phyloP scores from a whole-genome alignment of 768 basidiomycete genomes.

The Phanerochaete sordida region DNA sequence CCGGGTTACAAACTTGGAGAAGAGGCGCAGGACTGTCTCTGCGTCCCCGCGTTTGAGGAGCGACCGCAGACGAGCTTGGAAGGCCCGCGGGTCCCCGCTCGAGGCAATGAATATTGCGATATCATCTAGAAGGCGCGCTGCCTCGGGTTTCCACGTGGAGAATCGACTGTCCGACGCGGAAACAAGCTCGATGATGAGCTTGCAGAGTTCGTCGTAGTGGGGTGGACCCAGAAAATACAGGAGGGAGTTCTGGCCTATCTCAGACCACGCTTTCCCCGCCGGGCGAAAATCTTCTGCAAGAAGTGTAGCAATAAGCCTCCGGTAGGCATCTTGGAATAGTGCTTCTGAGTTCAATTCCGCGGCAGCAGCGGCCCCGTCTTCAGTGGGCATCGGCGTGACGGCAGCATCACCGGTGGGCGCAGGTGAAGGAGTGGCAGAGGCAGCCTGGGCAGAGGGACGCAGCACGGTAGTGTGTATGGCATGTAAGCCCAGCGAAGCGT shows the following conservation, averaged over 20 bases:
- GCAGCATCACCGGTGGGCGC: not conserved
- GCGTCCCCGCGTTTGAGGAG: constrained; percentile 38
- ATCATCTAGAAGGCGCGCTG: constrained; percentile 32
- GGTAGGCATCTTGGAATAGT: constrained; percentile 33
- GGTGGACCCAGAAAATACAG: constrained; percentile 41
- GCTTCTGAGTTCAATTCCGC: not conserved
- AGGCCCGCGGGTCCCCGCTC: constrained; percentile 40
- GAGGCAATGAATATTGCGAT: constrained; percentile 50
- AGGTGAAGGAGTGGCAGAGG: not conserved
- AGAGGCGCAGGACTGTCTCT: constrained; percentile 3
- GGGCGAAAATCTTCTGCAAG: constrained; percentile 29
- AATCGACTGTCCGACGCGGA: not conserved
- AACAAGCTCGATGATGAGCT: constrained; percentile 30
- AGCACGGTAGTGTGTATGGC: not conserved
- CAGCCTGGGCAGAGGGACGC: no score
- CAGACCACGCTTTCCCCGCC: constrained; percentile 36
- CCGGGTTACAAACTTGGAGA: constrained; percentile 11
- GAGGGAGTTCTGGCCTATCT: constrained; percentile 40
- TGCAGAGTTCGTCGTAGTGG: constrained; percentile 39
- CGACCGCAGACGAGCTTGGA: constrained; percentile 47
- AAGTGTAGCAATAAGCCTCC: constrained; percentile 37
- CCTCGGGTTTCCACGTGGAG: constrained; percentile 9
- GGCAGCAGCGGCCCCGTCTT: no score
- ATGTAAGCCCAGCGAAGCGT: not conserved
- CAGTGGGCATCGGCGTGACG: no score